These are phyloP conservation scores for Fragaria ananassa DNA, from an alignment of 306 rosid genomes.

Conservation along the genomic window DNA sequence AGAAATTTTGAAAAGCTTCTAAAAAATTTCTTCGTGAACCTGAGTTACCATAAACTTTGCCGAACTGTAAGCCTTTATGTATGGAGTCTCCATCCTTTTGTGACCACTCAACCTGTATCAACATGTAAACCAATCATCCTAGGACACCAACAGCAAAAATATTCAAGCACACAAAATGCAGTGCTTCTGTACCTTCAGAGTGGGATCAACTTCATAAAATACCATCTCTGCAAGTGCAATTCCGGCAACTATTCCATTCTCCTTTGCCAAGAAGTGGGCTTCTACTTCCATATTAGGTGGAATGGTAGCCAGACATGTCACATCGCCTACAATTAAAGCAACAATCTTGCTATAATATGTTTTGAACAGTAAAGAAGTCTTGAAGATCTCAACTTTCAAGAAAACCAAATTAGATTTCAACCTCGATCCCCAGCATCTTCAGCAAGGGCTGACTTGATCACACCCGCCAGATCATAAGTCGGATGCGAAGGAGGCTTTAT, in stretches of 20 bases:
- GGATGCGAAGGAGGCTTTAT: conserved; percentile 84
- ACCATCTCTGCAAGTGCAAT: conserved; percentile 80
- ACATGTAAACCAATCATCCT: conserved; percentile 19
- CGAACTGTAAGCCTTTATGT: conserved; percentile 73
- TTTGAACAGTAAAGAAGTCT: neutral
- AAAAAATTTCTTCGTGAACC: neutral
- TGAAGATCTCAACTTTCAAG: neutral
- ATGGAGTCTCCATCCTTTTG: conserved; percentile 72
- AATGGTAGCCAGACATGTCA: conserved; percentile 80
- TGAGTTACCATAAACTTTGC: conserved; percentile 74
- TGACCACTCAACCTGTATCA: conserved; percentile 78
- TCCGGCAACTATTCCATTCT: conserved; percentile 82
- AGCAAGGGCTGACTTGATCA: conserved; percentile 71
- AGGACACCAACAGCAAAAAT: conserved; percentile 16
- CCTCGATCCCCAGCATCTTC: conserved; percentile 87
- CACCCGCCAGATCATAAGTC: conserved; percentile 72
- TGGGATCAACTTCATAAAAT: conserved; percentile 82
- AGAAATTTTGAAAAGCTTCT: conserved; percentile 22
- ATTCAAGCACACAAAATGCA: conserved; percentile 20
- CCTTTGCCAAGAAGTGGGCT: conserved; percentile 89
- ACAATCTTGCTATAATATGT: neutral
- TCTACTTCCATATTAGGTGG: conserved; percentile 75
- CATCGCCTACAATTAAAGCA: conserved; percentile 60
- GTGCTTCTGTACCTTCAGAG: conserved; percentile 52
- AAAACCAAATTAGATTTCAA: conserved; percentile 19